Evolutionary conservation across 2,329 filamentous ascomycete genomes (phyloP).

Genomic region (Aspergillus unguis): DNA sequence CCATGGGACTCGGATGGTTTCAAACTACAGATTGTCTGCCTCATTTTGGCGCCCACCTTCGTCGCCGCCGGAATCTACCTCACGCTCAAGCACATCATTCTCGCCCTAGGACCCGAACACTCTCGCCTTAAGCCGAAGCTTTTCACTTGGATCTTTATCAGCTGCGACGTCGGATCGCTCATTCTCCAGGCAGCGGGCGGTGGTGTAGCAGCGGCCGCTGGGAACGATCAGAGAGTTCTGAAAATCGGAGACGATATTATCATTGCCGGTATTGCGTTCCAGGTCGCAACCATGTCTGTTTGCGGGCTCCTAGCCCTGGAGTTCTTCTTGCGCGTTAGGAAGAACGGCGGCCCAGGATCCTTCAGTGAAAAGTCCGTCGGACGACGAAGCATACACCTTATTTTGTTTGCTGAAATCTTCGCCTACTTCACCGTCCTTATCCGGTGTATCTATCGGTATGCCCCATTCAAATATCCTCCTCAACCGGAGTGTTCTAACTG

Average conservation of each 20-base stretch:
- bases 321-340: slow-evolving; percentile 43
- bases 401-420: slow-evolving; percentile 30
- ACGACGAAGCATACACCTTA: slow-evolving; percentile 22
- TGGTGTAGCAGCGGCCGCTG: slow-evolving; percentile 54
- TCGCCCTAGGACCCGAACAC: slow-evolving; percentile 52
- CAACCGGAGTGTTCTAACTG: background rate
- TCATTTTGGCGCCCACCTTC: slow-evolving; percentile 58
- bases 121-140: slow-evolving; percentile 47
- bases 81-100: slow-evolving; percentile 55
- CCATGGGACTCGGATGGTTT: slow-evolving; percentile 51
- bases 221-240: slow-evolving; percentile 37
- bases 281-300: slow-evolving; percentile 50
- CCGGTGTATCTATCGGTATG: slow-evolving; percentile 45
- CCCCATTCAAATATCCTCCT: background rate
- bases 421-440: slow-evolving; percentile 42
- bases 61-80: slow-evolving; percentile 56
- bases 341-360: slow-evolving; percentile 23
- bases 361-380: slow-evolving; percentile 25
- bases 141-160: slow-evolving; percentile 60
- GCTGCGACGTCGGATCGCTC: slow-evolving; percentile 59
- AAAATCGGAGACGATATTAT: slow-evolving; percentile 55
- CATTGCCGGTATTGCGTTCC: slow-evolving; percentile 56
- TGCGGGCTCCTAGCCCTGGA: slow-evolving; percentile 40
- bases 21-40: slow-evolving; percentile 53
- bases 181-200: slow-evolving; percentile 58